These are phyloP conservation scores for Cytospora leucostoma DNA, from an alignment of 2,329 filamentous ascomycete species.

Conservation along the genomic window DNA sequence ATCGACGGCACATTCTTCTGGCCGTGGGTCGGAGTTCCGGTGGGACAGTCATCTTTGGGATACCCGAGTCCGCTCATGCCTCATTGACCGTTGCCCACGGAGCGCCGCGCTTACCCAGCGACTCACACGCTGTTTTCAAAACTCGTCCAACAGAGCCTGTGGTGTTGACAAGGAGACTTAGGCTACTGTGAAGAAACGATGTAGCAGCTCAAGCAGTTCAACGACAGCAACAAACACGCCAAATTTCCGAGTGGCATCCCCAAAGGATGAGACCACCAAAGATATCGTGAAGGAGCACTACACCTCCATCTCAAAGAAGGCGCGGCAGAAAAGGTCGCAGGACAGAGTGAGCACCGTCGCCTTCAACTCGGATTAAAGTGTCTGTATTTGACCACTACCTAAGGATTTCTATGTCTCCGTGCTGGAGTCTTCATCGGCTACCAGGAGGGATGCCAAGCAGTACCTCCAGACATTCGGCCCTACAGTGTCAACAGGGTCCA, in stretches of 20 bases:
- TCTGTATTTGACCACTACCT: slow-evolving; percentile 18
- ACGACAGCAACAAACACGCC: slow-evolving; percentile 31
- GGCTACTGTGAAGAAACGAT: slow-evolving; percentile 19
- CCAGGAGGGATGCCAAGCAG: slow-evolving; percentile 87
- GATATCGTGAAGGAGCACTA: slow-evolving; percentile 37
- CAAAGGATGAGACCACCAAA: slow-evolving; percentile 34
- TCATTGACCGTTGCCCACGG: neutral
- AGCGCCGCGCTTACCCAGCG: no score
- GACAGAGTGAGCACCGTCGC: slow-evolving; percentile 46
- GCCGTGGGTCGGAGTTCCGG: no score
- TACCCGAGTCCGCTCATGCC: neutral
- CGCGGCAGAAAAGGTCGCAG: slow-evolving; percentile 49
- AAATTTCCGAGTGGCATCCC: slow-evolving; percentile 31
- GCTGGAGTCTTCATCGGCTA: slow-evolving; percentile 86
- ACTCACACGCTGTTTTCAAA: no score
- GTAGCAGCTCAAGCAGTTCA: slow-evolving; percentile 19
- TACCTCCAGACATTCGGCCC: slow-evolving; percentile 84
- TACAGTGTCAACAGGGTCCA: slow-evolving; percentile 36
- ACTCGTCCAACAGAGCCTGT: neutral
- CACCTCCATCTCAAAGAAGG: slow-evolving; percentile 45
- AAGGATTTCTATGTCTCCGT: slow-evolving; percentile 86
- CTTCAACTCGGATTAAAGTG: slow-evolving; percentile 15
- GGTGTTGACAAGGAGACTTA: slow-evolving; percentile 2
- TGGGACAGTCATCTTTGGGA: no score
- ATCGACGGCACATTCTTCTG: no score